phyloP scores from a whole-genome alignment of 1,284 basidiomycete species.

The Neolentinus lepideus region DNA sequence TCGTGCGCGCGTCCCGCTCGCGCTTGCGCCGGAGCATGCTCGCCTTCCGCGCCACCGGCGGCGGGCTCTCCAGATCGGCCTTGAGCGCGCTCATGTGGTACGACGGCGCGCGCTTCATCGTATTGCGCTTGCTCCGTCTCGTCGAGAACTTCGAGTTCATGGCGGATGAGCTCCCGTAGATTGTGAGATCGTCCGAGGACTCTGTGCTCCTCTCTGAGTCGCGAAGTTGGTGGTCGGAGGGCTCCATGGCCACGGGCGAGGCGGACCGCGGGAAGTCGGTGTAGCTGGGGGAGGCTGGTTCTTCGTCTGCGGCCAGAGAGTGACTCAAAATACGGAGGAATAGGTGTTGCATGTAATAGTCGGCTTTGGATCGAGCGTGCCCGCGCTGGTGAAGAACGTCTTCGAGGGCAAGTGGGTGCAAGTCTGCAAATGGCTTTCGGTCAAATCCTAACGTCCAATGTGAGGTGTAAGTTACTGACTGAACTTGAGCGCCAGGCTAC shows the following conservation, averaged over 20 bases:
- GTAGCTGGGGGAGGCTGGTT: conserved; percentile 15
- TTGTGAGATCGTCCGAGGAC: conserved; percentile 8
- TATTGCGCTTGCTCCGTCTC: conserved; percentile 7
- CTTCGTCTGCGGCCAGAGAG: conserved; percentile 31
- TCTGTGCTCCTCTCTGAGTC: conserved; percentile 12
- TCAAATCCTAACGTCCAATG: too few species aligned
- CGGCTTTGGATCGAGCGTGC: conserved; percentile 57
- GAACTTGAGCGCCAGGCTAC: conserved; percentile 54
- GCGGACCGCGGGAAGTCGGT: conserved; percentile 32
- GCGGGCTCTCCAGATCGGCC: conserved; percentile 5
- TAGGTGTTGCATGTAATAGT: conserved; percentile 61
- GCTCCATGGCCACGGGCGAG: conserved; percentile 29
- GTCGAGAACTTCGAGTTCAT: conserved; percentile 17
- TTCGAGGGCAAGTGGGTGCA: conserved; percentile 66
- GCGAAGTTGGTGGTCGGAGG: conserved; percentile 16
- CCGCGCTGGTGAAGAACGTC: conserved; percentile 53
- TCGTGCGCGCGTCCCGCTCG: conserved; percentile 22
- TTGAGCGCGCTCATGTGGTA: conserved; percentile 6
- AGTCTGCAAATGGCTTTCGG: conserved; percentile 27
- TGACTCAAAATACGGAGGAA: conserved; percentile 64
- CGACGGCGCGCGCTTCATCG: conserved; percentile 9
- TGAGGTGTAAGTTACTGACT: too few species aligned
- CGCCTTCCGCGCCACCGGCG: conserved; percentile 13
- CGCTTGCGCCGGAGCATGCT: conserved; percentile 11
- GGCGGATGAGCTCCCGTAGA: conserved; percentile 18